Evolutionary conservation across 805 yeast species (phyloP).

Genomic region (Candida ascalaphidarum): DNA sequence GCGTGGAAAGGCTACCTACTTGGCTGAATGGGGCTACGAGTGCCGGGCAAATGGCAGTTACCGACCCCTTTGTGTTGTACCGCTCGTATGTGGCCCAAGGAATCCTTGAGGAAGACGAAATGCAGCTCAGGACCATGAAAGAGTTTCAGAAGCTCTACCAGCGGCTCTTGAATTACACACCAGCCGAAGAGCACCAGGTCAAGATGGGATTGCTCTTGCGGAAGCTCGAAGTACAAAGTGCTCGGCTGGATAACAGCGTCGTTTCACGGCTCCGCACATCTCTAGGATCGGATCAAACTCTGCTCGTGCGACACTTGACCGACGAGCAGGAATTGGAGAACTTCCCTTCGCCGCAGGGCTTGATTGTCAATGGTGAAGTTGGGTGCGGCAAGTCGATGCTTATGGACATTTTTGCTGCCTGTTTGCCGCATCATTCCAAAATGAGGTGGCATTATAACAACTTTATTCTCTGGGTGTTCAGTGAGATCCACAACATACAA

Average conservation of each 20-base stretch:
- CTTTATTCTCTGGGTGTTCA: slow-evolving; percentile 61
- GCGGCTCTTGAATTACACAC: slow-evolving; percentile 50
- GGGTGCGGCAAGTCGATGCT: slow-evolving; percentile 73
- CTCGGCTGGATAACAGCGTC: slow-evolving; percentile 20
- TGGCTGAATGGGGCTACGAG: not conserved
- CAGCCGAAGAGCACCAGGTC: slow-evolving; percentile 39
- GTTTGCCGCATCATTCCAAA: slow-evolving; percentile 55
- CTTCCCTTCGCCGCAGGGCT: slow-evolving; percentile 56
- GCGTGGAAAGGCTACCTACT: slow-evolving; percentile 25
- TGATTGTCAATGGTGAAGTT: slow-evolving; percentile 55
- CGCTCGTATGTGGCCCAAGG: slow-evolving; percentile 46
- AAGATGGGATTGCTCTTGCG: slow-evolving; percentile 31
- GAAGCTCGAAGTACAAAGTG: slow-evolving; percentile 25
- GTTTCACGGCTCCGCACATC: slow-evolving; percentile 5
- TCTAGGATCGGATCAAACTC: slow-evolving; percentile 15
- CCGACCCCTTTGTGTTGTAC: slow-evolving; percentile 58
- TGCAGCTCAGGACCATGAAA: slow-evolving; percentile 54
- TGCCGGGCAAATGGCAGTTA: slow-evolving; percentile 29
- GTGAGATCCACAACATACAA: slow-evolving; percentile 50
- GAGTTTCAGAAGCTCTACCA: slow-evolving; percentile 55
- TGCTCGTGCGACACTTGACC: slow-evolving; percentile 41
- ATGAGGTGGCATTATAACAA: slow-evolving; percentile 66
- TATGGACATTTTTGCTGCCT: slow-evolving; percentile 61
- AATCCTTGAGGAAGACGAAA: slow-evolving; percentile 42
- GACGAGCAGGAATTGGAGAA: slow-evolving; percentile 54